Conservation (phyloP, 2,329 filamentous ascomycete genomes). For the Epicoccum nigrum region DNA sequence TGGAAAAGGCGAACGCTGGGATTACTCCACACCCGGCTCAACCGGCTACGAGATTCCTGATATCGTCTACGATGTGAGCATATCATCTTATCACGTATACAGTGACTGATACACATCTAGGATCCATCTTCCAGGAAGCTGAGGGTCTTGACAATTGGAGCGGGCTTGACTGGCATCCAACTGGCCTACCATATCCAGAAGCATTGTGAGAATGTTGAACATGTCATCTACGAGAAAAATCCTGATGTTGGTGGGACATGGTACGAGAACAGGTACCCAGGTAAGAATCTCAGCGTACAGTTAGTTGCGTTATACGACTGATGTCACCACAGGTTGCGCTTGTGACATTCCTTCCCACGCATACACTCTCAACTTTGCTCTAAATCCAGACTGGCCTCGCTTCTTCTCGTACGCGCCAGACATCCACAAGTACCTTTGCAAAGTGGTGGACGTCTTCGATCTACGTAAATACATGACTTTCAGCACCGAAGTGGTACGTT, state of each 20-base stretch:
- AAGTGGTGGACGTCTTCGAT: conserved; percentile 56
- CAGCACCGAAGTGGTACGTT: conserved; percentile 55
- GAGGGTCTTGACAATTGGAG: conserved; percentile 57
- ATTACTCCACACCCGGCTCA: conserved; percentile 53
- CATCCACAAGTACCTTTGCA: conserved; percentile 57
- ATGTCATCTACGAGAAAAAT: conserved; percentile 58
- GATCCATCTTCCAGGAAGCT: conserved; percentile 42
- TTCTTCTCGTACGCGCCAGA: conserved; percentile 56
- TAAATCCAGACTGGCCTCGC: conserved; percentile 56
- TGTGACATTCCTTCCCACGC: conserved; percentile 56
- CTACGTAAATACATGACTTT: conserved; percentile 61
- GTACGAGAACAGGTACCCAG: conserved; percentile 53
- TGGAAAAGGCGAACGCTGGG: conserved; percentile 43
- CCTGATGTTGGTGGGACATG: conserved; percentile 53
- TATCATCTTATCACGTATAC: too few species aligned
- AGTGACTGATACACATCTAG: neutral
- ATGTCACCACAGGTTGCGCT: conserved; percentile 39
- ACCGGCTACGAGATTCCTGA: conserved; percentile 51
- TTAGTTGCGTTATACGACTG: neutral
- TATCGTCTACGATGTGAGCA: conserved; percentile 44
- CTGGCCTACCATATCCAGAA: conserved; percentile 58
- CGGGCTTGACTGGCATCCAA: conserved; percentile 55
- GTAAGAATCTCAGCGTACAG: conserved; percentile 13
- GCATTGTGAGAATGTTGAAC: conserved; percentile 51
- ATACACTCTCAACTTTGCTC: conserved; percentile 54